These are phyloP conservation scores for Hylodesmum podocarpum DNA, from an alignment of 306 rosid genomes.

Conservation along the genomic window DNA sequence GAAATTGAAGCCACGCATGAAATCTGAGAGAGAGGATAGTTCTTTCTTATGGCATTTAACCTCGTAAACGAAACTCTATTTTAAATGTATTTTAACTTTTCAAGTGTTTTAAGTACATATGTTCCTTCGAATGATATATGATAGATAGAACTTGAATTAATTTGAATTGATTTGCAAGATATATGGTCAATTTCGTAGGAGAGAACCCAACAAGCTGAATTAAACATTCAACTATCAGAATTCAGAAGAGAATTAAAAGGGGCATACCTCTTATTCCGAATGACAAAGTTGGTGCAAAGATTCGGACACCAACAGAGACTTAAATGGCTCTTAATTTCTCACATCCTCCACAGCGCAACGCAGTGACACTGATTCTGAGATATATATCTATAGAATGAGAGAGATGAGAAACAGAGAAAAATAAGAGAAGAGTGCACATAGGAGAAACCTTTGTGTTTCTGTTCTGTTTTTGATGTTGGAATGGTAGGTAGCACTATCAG, in stretches of 20 bases:
- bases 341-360: slow-evolving; percentile 28
- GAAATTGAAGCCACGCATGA: too few relatives aligned
- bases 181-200: neutral
- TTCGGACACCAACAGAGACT: neutral
- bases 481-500: neutral
- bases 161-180: neutral
- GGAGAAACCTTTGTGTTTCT: neutral
- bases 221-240: neutral
- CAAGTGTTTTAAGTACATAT: neutral
- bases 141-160: too few relatives aligned
- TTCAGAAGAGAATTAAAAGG: neutral
- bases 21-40: too few relatives aligned
- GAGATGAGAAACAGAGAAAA: neutral
- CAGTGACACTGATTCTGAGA: neutral
- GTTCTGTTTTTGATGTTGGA: slow-evolving; percentile 43
- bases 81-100: too few relatives aligned
- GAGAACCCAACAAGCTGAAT: neutral
- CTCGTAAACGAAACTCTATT: neutral
- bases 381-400: neutral
- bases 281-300: slow-evolving; percentile 15
- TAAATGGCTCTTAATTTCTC: slow-evolving; percentile 1
- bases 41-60: neutral
- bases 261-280: slow-evolving; percentile 26
- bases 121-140: too few relatives aligned
- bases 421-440: neutral